Evolutionary conservation across 352 stramenopile genomes (phyloP).

Genomic region (Phytophthora vignae): DNA sequence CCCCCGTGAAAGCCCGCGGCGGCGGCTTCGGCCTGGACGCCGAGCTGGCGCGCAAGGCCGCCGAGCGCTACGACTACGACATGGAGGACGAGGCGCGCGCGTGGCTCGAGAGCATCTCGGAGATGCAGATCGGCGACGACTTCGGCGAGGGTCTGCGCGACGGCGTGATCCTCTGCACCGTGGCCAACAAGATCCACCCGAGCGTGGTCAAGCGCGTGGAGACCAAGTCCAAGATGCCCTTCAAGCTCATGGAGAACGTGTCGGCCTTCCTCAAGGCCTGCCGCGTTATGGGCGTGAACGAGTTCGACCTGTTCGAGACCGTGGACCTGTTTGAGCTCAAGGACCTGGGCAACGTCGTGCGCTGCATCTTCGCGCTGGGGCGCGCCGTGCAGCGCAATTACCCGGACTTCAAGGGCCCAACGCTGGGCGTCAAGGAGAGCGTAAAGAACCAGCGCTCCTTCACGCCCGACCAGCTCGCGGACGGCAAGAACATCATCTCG

Average conservation of each 20-base stretch:
- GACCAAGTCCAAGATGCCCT: slow-evolving; percentile 89
- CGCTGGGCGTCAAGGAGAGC: slow-evolving; percentile 85
- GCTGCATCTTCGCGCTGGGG: slow-evolving; percentile 79
- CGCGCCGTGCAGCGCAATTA: slow-evolving; percentile 82
- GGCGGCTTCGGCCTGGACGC: slow-evolving; percentile 91
- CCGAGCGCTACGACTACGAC: slow-evolving; percentile 91
- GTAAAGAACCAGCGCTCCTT: slow-evolving; percentile 81
- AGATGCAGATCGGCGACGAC: slow-evolving; percentile 74
- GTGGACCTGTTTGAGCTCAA: slow-evolving; percentile 92
- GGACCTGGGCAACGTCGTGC: slow-evolving; percentile 82
- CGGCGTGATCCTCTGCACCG: slow-evolving; percentile 84
- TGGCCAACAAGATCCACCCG: slow-evolving; percentile 85
- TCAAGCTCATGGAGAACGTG: slow-evolving; percentile 95
- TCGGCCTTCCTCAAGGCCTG: slow-evolving; percentile 86
- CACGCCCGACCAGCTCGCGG: slow-evolving; percentile 69
- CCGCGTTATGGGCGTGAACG: slow-evolving; percentile 85
- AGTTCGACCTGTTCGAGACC: slow-evolving; percentile 92
- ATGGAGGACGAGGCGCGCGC: slow-evolving; percentile 85
- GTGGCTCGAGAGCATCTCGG: slow-evolving; percentile 89
- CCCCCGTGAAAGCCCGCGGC: slow-evolving; percentile 70
- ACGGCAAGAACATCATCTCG: slow-evolving; percentile 64
- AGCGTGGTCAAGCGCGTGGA: slow-evolving; percentile 74
- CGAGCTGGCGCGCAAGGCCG: slow-evolving; percentile 84
- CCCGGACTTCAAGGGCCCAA: slow-evolving; percentile 73
- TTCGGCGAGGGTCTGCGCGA: slow-evolving; percentile 85